Evolutionary conservation across 441 rosid species (phyloP).

Genomic region (Gossypium davidsonii): DNA sequence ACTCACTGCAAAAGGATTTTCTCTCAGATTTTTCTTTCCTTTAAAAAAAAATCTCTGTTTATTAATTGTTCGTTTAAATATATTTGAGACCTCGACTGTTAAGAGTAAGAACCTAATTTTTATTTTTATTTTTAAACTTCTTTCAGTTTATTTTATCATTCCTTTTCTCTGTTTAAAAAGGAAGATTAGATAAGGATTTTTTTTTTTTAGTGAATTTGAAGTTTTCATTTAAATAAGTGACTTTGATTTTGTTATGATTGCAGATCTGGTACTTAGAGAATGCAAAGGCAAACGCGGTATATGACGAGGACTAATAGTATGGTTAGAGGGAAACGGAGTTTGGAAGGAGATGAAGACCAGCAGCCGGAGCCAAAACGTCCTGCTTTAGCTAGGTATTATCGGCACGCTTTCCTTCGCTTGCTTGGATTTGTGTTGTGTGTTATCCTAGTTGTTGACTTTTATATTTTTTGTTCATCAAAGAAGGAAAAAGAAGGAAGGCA

Average conservation of each 20-base stretch:
- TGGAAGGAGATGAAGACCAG: slow-evolving; percentile 65
- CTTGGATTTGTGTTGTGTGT: neutral
- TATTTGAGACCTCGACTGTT: neutral
- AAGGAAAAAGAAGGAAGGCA: neutral
- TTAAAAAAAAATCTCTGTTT: neutral
- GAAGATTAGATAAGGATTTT: neutral
- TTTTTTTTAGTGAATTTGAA: neutral
- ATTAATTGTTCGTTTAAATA: neutral
- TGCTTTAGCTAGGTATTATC: slow-evolving; percentile 74
- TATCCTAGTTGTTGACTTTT: neutral
- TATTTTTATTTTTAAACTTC: neutral
- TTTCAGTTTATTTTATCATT: neutral
- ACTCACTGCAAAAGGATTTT: neutral
- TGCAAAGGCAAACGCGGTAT: slow-evolving; percentile 63
- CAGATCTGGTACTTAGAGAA: slow-evolving; percentile 43
- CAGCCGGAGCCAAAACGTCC: slow-evolving; percentile 84
- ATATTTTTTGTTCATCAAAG: neutral
- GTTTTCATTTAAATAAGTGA: neutral
- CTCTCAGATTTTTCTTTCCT: neutral
- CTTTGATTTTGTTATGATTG: slow-evolving; percentile 2
- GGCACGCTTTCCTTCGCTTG: neutral
- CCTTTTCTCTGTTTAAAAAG: neutral
- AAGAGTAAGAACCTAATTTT: neutral
- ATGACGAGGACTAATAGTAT: slow-evolving; percentile 83
- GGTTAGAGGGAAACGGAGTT: slow-evolving; percentile 78